Conservation (phyloP, 306 rosid genomes). For the Abrus precatorius region DNA sequence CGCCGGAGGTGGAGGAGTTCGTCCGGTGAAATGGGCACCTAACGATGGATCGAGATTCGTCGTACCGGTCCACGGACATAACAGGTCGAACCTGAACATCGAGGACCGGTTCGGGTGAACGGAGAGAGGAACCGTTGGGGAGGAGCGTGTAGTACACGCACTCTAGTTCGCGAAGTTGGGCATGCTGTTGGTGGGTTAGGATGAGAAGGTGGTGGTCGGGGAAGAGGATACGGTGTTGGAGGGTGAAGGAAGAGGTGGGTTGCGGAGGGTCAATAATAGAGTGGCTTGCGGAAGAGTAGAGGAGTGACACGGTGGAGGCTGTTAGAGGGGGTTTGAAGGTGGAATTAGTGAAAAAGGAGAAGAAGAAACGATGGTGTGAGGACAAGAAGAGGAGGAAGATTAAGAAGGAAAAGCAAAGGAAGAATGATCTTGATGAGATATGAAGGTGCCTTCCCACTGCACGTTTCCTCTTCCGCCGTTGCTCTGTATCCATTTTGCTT, state of each 20-base stretch:
- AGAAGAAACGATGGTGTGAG: slow-evolving; percentile 51
- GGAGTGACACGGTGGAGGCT: slow-evolving; percentile 63
- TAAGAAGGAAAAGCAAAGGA: slow-evolving; percentile 68
- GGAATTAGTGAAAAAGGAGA: slow-evolving; percentile 49
- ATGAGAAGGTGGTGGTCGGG: slow-evolving; percentile 77
- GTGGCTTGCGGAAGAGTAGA: slow-evolving; percentile 65
- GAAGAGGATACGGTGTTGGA: slow-evolving; percentile 72
- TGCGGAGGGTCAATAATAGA: slow-evolving; percentile 68
- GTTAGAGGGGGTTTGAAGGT: slow-evolving; percentile 62
- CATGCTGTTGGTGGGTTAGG: slow-evolving; percentile 27
- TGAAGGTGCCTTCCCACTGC: slow-evolving; percentile 36
- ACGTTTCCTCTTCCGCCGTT: slow-evolving; percentile 75
- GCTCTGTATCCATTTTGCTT: slow-evolving; percentile 73
- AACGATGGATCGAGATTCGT: slow-evolving; percentile 70
- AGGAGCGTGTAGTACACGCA: slow-evolving; percentile 66
- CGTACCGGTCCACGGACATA: slow-evolving; percentile 66
- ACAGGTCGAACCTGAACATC: slow-evolving; percentile 54
- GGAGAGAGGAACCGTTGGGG: slow-evolving; percentile 46
- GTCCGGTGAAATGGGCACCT: slow-evolving; percentile 73
- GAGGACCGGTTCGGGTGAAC: slow-evolving; percentile 32
- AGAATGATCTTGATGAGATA: slow-evolving; percentile 57
- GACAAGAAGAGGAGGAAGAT: slow-evolving; percentile 65
- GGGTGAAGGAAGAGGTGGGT: slow-evolving; percentile 39
- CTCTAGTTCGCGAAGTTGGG: slow-evolving; percentile 48
- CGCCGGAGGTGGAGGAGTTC: slow-evolving; percentile 48